A percentile compares a stretch with the other conserved stretches of the same genome.
Conservation (phyloP, 1,139 yeast genomes). For the Pneumocystis oryctolagi region DNA sequence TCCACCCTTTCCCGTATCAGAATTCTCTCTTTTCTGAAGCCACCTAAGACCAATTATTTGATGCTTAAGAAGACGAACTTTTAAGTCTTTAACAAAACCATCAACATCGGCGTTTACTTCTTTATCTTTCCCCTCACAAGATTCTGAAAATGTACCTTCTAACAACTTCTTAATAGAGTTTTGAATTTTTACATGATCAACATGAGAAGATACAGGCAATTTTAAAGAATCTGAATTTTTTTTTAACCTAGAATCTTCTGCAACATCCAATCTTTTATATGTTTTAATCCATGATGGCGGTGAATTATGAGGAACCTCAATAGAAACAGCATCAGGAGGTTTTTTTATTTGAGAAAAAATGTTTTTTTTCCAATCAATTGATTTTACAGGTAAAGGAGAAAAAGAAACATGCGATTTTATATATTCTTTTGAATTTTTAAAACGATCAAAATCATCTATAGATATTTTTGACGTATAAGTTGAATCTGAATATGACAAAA, state of each 20-base stretch:
- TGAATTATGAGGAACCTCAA: not conserved
- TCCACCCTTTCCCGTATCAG: constrained; percentile 55
- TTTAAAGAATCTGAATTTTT: too few relatives aligned
- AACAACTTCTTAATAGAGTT: constrained; percentile 66
- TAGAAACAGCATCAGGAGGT: not conserved
- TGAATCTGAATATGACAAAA: not conserved
- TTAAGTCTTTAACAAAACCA: constrained; percentile 29
- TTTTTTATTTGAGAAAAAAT: not conserved
- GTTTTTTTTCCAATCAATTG: not conserved
- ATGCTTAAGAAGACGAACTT: constrained; percentile 44
- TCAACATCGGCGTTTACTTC: constrained; percentile 29
- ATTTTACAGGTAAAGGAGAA: not conserved
- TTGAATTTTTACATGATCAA: constrained; percentile 19
- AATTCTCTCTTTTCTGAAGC: constrained; percentile 45
- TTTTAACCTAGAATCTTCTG: not conserved
- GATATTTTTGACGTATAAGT: not conserved
- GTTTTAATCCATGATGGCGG: not conserved
- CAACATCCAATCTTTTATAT: not conserved
- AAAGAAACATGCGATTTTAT: not conserved
- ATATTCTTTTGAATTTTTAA: not conserved
- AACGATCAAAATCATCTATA: not conserved
- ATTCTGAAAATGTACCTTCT: constrained; percentile 37
- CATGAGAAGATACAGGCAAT: not conserved
- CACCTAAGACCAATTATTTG: constrained; percentile 38
- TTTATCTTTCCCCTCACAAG: constrained; percentile 39